Conservation (phyloP, 345 rosid genomes). For the Fremontodendron californicum region DNA sequence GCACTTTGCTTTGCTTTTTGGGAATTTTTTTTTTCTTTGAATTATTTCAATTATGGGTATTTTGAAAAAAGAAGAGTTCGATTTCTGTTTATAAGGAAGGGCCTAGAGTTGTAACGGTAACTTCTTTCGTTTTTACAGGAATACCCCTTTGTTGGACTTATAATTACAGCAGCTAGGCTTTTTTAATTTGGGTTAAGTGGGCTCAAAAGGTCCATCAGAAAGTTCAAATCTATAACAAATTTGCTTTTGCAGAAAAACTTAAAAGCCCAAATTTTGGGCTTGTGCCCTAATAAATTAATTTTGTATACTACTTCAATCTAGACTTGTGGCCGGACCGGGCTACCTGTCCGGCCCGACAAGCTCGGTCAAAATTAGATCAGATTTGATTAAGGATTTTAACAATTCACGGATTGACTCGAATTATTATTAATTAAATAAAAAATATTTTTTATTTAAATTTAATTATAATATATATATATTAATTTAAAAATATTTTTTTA, state of each 20-base stretch:
- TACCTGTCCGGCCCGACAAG: too few species aligned
- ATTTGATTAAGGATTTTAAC: too few species aligned
- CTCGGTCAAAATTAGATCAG: too few species aligned
- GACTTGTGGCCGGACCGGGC: too few species aligned
- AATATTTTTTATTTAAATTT: too few species aligned
- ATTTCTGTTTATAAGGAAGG: not conserved
- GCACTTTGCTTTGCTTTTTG: not conserved
- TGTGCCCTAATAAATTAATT: not conserved
- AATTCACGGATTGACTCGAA: too few species aligned
- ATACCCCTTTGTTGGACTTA: not conserved
- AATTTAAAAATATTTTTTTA: too few species aligned
- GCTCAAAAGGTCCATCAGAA: not conserved
- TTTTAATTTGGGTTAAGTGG: not conserved
- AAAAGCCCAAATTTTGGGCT: not conserved
- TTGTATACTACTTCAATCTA: too few species aligned
- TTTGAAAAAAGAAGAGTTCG: not conserved
- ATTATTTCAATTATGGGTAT: not conserved
- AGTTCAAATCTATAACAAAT: not conserved
- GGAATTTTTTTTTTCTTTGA: not conserved
- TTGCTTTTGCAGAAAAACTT: not conserved
- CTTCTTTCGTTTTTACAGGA: not conserved
- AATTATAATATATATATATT: too few species aligned
- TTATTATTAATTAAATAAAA: too few species aligned
- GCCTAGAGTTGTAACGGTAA: constrained; percentile 26
- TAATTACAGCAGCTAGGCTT: not conserved